These are phyloP conservation scores for Pichia heedii DNA, from an alignment of 805 yeast species.

Conservation along the genomic window DNA sequence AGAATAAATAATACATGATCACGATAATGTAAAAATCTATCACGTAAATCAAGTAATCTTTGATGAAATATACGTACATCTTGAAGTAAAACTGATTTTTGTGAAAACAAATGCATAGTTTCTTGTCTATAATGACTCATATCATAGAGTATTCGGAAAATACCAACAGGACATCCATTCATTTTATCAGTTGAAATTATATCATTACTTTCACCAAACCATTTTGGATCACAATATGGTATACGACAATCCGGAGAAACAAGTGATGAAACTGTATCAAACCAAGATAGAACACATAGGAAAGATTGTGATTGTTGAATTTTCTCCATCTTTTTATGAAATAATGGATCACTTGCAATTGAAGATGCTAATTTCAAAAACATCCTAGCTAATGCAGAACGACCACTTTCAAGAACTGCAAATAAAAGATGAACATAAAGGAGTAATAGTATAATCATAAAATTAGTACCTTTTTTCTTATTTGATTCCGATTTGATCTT, in stretches of 20 bases:
- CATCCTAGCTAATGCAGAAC: constrained; percentile 41
- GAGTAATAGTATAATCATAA: constrained; percentile 40
- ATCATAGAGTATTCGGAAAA: constrained; percentile 33
- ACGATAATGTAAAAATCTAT: constrained; percentile 30
- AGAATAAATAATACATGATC: constrained; percentile 33
- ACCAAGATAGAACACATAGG: constrained; percentile 49
- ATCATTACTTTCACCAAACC: constrained; percentile 41
- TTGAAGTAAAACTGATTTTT: neutral
- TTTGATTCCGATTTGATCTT: constrained; percentile 30
- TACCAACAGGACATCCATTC: constrained; percentile 57
- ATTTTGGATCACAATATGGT: constrained; percentile 42
- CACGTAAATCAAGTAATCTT: constrained; percentile 3
- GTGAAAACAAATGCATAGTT: constrained; percentile 1
- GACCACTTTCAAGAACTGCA: constrained; percentile 45
- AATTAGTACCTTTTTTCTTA: constrained; percentile 31
- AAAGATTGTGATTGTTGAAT: constrained; percentile 42
- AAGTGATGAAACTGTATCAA: constrained; percentile 47
- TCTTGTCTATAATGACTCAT: constrained; percentile 1
- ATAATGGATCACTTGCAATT: constrained; percentile 39
- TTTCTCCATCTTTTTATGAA: constrained; percentile 32
- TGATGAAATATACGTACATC: neutral
- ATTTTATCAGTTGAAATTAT: constrained; percentile 40
- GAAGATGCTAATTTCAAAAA: constrained; percentile 42
- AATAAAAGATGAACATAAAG: constrained; percentile 47
- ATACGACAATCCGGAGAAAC: constrained; percentile 49